These are phyloP conservation scores for Boletus insuetus DNA, from an alignment of 768 basidiomycete species.

Conservation along the genomic window DNA sequence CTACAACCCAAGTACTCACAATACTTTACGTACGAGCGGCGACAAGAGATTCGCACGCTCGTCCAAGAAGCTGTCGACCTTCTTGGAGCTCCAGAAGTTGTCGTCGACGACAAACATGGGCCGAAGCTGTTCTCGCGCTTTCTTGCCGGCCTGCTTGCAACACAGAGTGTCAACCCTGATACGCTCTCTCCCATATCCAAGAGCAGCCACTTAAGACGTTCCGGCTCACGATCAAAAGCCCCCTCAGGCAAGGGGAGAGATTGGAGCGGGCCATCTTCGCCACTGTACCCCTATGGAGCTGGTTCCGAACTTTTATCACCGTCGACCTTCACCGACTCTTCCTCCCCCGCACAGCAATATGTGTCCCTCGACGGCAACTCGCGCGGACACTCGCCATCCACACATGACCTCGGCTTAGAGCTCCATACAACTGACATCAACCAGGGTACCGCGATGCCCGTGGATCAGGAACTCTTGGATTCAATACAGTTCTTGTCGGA, in stretches of 20 bases:
- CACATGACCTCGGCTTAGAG: slow-evolving; percentile 5
- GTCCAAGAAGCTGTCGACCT: slow-evolving; percentile 69
- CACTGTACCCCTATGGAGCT: slow-evolving; percentile 1
- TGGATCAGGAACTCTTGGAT: slow-evolving; percentile 59
- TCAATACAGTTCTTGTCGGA: slow-evolving; percentile 59
- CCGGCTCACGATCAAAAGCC: slow-evolving; percentile 8
- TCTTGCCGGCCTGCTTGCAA: slow-evolving; percentile 65
- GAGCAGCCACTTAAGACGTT: slow-evolving; percentile 20
- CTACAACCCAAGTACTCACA: slow-evolving; percentile 71
- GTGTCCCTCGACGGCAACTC: slow-evolving; percentile 40
- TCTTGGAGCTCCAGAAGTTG: slow-evolving; percentile 65
- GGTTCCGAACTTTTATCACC: slow-evolving; percentile 23
- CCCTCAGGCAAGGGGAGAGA: slow-evolving; percentile 15
- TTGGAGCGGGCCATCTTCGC: not conserved
- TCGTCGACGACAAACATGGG: slow-evolving; percentile 78
- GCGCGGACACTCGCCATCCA: slow-evolving; percentile 9
- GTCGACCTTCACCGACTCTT: slow-evolving; percentile 36
- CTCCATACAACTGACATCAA: slow-evolving; percentile 40
- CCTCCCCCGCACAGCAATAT: slow-evolving; percentile 32
- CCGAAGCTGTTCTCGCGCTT: slow-evolving; percentile 80
- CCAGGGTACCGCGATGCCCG: slow-evolving; percentile 46
- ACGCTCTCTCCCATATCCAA: slow-evolving; percentile 17
- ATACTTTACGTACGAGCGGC: slow-evolving; percentile 56
- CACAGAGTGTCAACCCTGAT: slow-evolving; percentile 41
- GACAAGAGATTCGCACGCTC: slow-evolving; percentile 56